Base-by-base conservation (phyloP, 805 yeast genomes). In the Candida alai region DNA sequence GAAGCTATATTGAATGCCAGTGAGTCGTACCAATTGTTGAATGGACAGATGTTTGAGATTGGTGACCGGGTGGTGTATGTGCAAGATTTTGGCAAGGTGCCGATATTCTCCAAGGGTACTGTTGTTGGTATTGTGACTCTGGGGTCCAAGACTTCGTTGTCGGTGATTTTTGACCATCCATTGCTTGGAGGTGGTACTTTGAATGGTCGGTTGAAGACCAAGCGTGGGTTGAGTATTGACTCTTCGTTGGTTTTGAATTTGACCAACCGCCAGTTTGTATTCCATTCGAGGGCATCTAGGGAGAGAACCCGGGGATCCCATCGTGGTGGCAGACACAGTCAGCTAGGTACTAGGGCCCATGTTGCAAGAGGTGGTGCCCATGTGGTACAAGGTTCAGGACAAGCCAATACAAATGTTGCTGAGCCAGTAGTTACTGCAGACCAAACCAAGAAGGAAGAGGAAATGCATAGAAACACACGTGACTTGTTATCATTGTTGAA, bases 61-160 rank as follows among this genome's bases (percentile, higher is more conserved):
- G 98, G 98, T 48, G 97, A 93, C 52, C 75, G 98, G 41, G 86
- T 93, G 19, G 73, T 84, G 16, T 88, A 85, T 45, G 84, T 87
- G 15, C 82, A 83, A 47, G 84, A 80, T 47, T 78, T 84, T 16
- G 97, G 97, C 33, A 87, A 85, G 51, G 95, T 89, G 11, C 95
- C 96, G 18, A 60, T 80, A 37, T 87, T 83, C 52, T 73, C 85
- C 17, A 83, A 83, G 50, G 99, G 99, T 55, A 88, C 96, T 1
- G 95, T 93, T 35, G 82, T 85, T 32, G 81, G 84, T 6, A 65
- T 73, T 36, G 61, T 60, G 16, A 60, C 74, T 4, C 67, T 76
- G 25, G 86, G 85, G 26, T 70, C 76, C 22, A 75, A 79, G 45
- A 70, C 76, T 22, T 73, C 80, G 1, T 65, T 93, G 37, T 87